Conservation (phyloP, 805 yeast genomes). For the Zygosaccharomyces pseudorouxii region DNA sequence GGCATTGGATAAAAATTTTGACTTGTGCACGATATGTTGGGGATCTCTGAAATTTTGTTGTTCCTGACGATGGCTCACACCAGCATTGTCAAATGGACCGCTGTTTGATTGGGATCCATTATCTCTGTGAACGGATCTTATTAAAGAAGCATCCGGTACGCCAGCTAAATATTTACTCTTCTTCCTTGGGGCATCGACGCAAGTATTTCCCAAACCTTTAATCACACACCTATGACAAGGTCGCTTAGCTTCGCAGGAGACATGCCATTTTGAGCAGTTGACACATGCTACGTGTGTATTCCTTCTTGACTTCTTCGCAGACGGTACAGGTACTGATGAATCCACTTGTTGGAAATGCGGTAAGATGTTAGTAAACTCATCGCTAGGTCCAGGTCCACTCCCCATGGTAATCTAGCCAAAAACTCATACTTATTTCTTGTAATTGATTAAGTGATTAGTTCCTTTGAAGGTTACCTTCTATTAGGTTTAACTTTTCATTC, state of each 20-base stretch:
- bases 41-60: constrained; percentile 22
- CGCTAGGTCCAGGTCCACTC: background rate
- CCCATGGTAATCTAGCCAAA: background rate
- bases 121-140: constrained; percentile 11
- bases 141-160: constrained; percentile 39
- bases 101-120: background rate
- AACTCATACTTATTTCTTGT: background rate
- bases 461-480: background rate
- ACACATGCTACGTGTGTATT: constrained; percentile 86
- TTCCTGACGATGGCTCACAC: constrained; percentile 14
- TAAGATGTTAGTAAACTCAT: background rate
- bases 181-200: constrained; percentile 88
- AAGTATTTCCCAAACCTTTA: constrained; percentile 61
- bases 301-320: constrained; percentile 13
- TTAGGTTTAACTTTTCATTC: constrained; percentile 1
- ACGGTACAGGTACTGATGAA: background rate
- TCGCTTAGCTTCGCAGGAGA: constrained; percentile 80
- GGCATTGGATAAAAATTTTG: constrained; percentile 60
- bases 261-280: constrained; percentile 86
- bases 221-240: constrained; percentile 78
- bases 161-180: constrained; percentile 75
- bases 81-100: background rate
- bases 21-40: constrained; percentile 28
- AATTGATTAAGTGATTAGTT: too few relatives aligned
- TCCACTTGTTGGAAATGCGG: background rate